Evolutionary conservation across 176 grass and related monocot genomes (phyloP).

Genomic region (Ensete ventricosum): DNA sequence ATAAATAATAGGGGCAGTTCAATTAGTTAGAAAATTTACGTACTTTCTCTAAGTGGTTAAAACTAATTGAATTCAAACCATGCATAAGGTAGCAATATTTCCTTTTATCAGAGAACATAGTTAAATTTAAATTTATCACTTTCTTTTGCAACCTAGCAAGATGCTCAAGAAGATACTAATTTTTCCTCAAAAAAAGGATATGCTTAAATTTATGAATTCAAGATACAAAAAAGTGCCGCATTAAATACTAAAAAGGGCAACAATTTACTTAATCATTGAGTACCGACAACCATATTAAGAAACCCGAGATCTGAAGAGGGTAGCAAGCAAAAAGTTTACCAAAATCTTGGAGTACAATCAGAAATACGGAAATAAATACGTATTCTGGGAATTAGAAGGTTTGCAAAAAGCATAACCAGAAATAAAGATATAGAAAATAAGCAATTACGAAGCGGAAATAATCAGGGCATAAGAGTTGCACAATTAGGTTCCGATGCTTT

Average conservation of each 20-base stretch:
- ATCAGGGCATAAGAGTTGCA: not conserved
- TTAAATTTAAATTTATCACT: no score
- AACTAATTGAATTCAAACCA: no score
- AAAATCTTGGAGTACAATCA: not conserved
- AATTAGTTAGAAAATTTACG: no score
- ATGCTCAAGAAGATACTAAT: not conserved
- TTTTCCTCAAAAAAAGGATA: not conserved
- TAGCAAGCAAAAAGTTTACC: not conserved
- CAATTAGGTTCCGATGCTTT: not conserved
- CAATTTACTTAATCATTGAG: not conserved
- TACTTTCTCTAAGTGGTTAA: no score
- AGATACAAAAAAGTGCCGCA: not conserved
- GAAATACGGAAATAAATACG: not conserved
- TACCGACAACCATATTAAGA: not conserved
- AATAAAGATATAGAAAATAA: not conserved
- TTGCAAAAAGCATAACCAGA: no score
- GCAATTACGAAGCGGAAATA: not conserved
- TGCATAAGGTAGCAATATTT: no score
- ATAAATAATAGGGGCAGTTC: no score
- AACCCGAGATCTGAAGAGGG: not conserved
- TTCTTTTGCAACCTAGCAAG: not conserved
- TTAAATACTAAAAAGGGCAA: not conserved
- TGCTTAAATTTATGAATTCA: not conserved
- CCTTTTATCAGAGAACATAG: no score
- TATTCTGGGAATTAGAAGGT: no score